Base-by-base conservation (phyloP, 2,329 filamentous ascomycete species). In the Alternaria arbusti region DNA sequence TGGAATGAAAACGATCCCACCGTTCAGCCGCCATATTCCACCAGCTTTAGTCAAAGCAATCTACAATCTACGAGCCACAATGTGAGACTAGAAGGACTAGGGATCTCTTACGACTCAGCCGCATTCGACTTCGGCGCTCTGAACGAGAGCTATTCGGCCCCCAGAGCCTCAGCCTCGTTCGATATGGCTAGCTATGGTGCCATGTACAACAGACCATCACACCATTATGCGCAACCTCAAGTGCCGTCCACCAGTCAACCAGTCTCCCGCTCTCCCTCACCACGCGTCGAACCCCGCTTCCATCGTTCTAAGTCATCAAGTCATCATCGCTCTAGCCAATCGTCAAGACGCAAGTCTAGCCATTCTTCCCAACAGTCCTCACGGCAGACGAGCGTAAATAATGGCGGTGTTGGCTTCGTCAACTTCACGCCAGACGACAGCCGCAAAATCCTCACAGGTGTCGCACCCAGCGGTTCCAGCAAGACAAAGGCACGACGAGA, bases 401-500 rank as follows among this genome's bases (percentile, higher is more conserved):
- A 17, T 9, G 86, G 87, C 45, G 61, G 61, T n/a, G 83, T 84
- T 13, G 87, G 85, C 11, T 98, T 98, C 75, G 92, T 97, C 67
- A 98, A 98, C 80, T 97, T 92, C 81, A 97, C 94, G 1, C 90
- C 93, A 1, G 84, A 86, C 54, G 94, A 99, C 79, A 90, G 89
- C 72, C 84, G 86, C 13, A 88, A 91, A 75, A 90, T 99, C 46
- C 88, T 99, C 80, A 93, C 88, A 8, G 95, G 94, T 6, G 96
- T 99, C 12, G 96, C 96, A 49, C 95, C 95, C 1, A 94, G 91
- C 68, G 96, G 96, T 10, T 94, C 90, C 70, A 92, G 89, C 70
- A 98, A 98, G 86, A 98, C 96, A 9, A 97, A 97, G 78, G 93
- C 93, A n/a, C 84, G 94, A 59, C 84, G 96, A 54, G 95, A 98